Conservation (phyloP, 805 yeast genomes). For the Yarrowia hollandica region DNA sequence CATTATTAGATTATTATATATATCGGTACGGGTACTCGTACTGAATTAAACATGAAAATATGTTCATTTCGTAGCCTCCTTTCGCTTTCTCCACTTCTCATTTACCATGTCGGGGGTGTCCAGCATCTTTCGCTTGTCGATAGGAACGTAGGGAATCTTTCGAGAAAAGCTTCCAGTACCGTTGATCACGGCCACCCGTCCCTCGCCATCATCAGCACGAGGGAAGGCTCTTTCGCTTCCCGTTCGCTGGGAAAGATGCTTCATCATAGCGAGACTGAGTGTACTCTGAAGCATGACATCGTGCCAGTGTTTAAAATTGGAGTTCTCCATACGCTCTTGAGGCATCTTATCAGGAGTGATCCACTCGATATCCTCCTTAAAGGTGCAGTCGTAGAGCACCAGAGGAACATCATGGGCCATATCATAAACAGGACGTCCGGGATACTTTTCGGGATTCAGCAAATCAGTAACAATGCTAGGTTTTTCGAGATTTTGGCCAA, state of each 20-base stretch:
- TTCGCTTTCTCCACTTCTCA: slow-evolving; percentile 55
- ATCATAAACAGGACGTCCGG: slow-evolving; percentile 74
- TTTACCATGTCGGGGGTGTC: slow-evolving; percentile 73
- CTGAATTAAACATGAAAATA: too few relatives aligned
- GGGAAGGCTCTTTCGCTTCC: slow-evolving; percentile 31
- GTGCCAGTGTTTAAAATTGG: slow-evolving; percentile 20
- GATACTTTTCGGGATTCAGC: slow-evolving; percentile 55
- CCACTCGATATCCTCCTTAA: slow-evolving; percentile 69
- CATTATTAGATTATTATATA: neutral
- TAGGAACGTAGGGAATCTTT: slow-evolving; percentile 56
- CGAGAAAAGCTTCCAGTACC: slow-evolving; percentile 81
- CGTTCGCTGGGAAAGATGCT: slow-evolving; percentile 34
- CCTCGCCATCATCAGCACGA: slow-evolving; percentile 34
- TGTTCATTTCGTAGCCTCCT: slow-evolving; percentile 29
- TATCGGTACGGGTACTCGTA: too few relatives aligned
- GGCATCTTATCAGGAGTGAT: slow-evolving; percentile 15
- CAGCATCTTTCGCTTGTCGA: slow-evolving; percentile 55
- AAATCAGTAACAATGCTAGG: slow-evolving; percentile 59
- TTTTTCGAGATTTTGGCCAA: slow-evolving; percentile 75
- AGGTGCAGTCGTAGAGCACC: slow-evolving; percentile 81
- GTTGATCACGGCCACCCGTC: slow-evolving; percentile 48
- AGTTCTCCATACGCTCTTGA: neutral
- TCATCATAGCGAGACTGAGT: slow-evolving; percentile 17
- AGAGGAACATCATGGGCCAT: slow-evolving; percentile 91
- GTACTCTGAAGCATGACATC: slow-evolving; percentile 22